Evolutionary conservation across 2,329 filamentous ascomycete species (phyloP), one percentile per base, ranked within the genome.

Genomic region (Tolypocladium album): DNA sequence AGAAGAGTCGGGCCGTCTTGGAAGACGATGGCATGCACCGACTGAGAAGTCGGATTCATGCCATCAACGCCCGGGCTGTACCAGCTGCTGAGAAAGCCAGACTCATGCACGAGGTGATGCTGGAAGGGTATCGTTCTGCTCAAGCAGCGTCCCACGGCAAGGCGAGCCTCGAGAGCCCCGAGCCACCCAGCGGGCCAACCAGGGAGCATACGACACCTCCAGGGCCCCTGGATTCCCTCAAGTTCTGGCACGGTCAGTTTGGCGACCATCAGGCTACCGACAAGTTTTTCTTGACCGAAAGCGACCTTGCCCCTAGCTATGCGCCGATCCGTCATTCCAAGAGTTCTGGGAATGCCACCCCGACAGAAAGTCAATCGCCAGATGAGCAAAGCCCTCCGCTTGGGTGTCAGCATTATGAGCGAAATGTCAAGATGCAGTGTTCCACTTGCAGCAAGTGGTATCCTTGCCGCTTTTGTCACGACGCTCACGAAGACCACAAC

Each of bases 361-460:
- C 67, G 9, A 63, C 61, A n/a, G 63, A 65, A 45, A 60, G 61
- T 5, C 59, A 60, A 36, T 60, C 63, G 11, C 59, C 63, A 52
- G 45, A 64, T n/a, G 71, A 74, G 39, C 59, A 61, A 22, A 75
- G 78, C 27, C 78, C 75, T 3, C 76, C 79, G 38, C 75, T 97
- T 6, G 94, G 94, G 0, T 99, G 94, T 72, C 81, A 88, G 67
- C 94, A 99, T 74, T 99, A 99, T 73, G 90, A 90, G 69, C 86
- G 94, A 64, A 97, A 97, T 67, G 91, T 99, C 67, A 97, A 97
- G 73, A 78, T 97, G 40, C 92, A 99, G 75, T 99, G 94, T 73
- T 90, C 85, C 65, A 88, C 89, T 34, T 99, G 94, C 75, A 84
- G 88, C 67, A 87, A 84, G 68, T 99, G 94, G 94, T 95, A 97